These are phyloP conservation scores for Nematodospora valgi DNA, from an alignment of 805 yeast species.

Conservation along the genomic window DNA sequence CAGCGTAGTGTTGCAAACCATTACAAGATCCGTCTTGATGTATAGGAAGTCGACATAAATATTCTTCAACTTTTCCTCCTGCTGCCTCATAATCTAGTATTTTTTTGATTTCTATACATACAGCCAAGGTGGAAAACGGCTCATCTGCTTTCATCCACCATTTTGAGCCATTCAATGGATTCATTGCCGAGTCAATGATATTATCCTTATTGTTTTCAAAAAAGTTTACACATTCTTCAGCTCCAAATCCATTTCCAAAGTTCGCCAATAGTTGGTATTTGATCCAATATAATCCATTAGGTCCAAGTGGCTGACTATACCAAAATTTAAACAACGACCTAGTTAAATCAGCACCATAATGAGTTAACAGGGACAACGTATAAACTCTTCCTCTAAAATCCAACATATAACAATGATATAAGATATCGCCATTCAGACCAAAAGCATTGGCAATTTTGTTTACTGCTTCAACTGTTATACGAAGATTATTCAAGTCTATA, in stretches of 20 bases:
- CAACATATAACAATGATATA: constrained; percentile 35
- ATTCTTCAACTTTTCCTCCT: constrained; percentile 20
- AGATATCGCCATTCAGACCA: constrained; percentile 29
- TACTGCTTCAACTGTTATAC: constrained; percentile 16
- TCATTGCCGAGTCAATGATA: constrained; percentile 24
- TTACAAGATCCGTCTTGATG: constrained; percentile 46
- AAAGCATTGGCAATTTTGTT: constrained; percentile 22
- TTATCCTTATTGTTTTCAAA: constrained; percentile 18
- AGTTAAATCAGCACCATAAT: constrained; percentile 33
- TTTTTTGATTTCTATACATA: constrained; percentile 29
- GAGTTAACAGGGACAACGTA: constrained; percentile 35
- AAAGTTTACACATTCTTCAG: constrained; percentile 18
- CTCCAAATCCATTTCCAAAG: constrained; percentile 29
- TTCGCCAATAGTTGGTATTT: constrained; percentile 36
- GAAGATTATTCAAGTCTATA: constrained; percentile 9
- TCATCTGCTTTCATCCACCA: constrained; percentile 39
- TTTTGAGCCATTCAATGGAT: constrained; percentile 21
- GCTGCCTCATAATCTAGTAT: constrained; percentile 14
- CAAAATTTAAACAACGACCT: constrained; percentile 37
- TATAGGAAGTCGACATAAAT: constrained; percentile 29
- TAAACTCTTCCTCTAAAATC: constrained; percentile 43
- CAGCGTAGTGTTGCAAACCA: constrained; percentile 46
- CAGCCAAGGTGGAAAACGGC: constrained; percentile 38
- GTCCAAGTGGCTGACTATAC: constrained; percentile 34
- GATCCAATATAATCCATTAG: constrained; percentile 33